Evolutionary conservation across 1,139 yeast species (phyloP), one percentile per base, ranked within the genome.

Genomic region (Yamadazyma diddensiae): DNA sequence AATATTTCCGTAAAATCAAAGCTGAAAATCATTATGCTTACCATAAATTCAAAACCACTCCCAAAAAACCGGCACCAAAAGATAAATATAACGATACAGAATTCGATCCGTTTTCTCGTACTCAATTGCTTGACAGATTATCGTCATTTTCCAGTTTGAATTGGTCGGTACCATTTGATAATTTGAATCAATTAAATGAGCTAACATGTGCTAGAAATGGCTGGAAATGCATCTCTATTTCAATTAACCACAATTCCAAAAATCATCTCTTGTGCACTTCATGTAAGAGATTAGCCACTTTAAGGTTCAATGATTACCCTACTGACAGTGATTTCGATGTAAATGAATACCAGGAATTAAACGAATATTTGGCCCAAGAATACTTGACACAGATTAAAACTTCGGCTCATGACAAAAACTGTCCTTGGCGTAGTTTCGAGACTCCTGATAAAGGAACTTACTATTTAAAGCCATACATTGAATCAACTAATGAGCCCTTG

Each of bases 181-280:
- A 32, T 9, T 30, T 35, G 13, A 29, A 30, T 14, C 28, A 29
- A 18, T 28, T 67, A 20, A 58, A 47, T 28, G 73, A 65, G 41
- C 50, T 67, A 16, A 53, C 47, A 26, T 66, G 73, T 48, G 65
- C 70, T 7, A 42, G 61, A 30, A 58, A 63, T 33, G 74, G 74
- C 3, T 68, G 74, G 74, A 52, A 52, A 39, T 65, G 71, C 38
- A 48, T 56, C 3, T 52, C 65, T 3, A 48, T 59, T 15, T 47
- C 62, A 1, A 29, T 46, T 2, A 47, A 46, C 26, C 44, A 46
- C 35, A 43, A 45, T 30, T 36, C 49, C 13, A 59, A 56, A 36
- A 67, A 66, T 42, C 62, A 57, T 34, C 43, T 68, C 11, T 33
- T 58, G 11, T 68, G 74, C 39, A 50, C 61, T 0, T 48, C 53